Evolutionary conservation across 75 land plant species (phyloP).

Genomic region (Selaginella moellendorffii): DNA sequence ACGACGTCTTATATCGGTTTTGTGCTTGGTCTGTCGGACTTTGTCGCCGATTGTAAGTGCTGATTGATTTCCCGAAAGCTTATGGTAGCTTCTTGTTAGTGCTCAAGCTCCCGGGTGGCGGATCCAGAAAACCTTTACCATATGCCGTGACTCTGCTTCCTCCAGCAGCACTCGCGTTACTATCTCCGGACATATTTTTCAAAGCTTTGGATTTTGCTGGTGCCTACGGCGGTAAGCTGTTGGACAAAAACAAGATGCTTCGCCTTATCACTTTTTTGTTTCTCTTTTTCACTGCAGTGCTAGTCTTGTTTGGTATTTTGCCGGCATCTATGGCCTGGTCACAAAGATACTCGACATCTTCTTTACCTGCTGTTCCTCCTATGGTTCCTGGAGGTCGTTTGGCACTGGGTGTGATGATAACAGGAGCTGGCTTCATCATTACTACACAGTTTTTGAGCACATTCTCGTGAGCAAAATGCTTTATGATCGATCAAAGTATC

Average conservation of each 20-base stretch:
- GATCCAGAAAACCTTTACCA: slow-evolving; percentile 45
- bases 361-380: slow-evolving; percentile 23
- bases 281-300: slow-evolving; percentile 24
- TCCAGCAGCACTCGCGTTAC: slow-evolving; percentile 50
- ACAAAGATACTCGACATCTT: slow-evolving; percentile 46
- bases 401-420: slow-evolving; percentile 47
- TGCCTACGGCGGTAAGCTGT: slow-evolving; percentile 66
- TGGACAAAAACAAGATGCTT: neutral
- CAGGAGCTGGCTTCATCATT: slow-evolving; percentile 61
- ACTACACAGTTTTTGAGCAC: slow-evolving; percentile 42
- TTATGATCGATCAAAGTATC: neutral
- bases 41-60: slow-evolving; percentile 81
- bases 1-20: slow-evolving; percentile 95
- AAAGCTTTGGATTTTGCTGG: slow-evolving; percentile 96
- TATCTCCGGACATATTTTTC: slow-evolving; percentile 87
- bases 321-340: slow-evolving; percentile 98
- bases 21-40: slow-evolving; percentile 79
- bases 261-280: neutral
- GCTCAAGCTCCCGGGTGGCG: slow-evolving; percentile 67
- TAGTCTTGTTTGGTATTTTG: slow-evolving; percentile 79
- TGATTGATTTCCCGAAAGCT: neutral
- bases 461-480: slow-evolving; percentile 6
- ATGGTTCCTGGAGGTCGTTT: slow-evolving; percentile 81
- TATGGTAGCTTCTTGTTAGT: slow-evolving; percentile 23
- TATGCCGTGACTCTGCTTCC: slow-evolving; percentile 66